These are phyloP conservation scores for Galerina marginata DNA, from an alignment of 768 basidiomycete species.

Conservation along the genomic window DNA sequence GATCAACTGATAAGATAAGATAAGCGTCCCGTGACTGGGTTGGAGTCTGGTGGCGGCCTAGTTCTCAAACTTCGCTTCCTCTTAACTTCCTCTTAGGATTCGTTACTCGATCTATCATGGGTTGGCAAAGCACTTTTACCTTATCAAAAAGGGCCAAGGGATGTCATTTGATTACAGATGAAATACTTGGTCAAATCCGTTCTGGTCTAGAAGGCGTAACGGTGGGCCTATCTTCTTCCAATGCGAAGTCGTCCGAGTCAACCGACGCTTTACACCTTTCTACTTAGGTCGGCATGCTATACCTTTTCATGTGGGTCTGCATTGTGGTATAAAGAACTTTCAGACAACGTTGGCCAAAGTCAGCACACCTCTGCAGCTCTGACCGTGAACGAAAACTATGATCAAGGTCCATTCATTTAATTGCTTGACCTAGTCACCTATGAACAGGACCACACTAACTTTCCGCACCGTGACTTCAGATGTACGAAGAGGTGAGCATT, in stretches of 20 bases:
- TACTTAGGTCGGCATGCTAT: constrained; percentile 80
- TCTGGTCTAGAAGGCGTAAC: constrained; percentile 72
- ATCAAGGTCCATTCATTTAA: constrained; percentile 55
- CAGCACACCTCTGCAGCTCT: constrained; percentile 80
- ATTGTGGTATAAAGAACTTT: not conserved
- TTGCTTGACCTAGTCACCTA: not conserved
- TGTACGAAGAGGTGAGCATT: constrained; percentile 37
- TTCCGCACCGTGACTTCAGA: constrained; percentile 22
- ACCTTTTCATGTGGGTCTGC: constrained; percentile 78
- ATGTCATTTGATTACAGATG: constrained; percentile 85
- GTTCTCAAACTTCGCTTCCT: not conserved
- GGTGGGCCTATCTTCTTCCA: constrained; percentile 39
- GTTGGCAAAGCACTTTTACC: constrained; percentile 88
- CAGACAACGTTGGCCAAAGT: constrained; percentile 16
- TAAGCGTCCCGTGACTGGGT: too few species aligned
- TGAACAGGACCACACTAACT: not conserved
- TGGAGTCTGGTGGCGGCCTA: too few species aligned
- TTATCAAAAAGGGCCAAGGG: constrained; percentile 61
- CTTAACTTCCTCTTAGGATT: not conserved
- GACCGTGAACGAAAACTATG: constrained; percentile 90
- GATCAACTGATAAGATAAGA: too few species aligned
- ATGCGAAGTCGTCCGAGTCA: not conserved
- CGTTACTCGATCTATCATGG: constrained; percentile 53
- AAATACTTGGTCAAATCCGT: constrained; percentile 68
- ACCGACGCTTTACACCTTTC: not conserved